These are phyloP conservation scores for Ammopiptanthus mongolicus DNA, from an alignment of 306 rosid genomes.

Conservation along the genomic window DNA sequence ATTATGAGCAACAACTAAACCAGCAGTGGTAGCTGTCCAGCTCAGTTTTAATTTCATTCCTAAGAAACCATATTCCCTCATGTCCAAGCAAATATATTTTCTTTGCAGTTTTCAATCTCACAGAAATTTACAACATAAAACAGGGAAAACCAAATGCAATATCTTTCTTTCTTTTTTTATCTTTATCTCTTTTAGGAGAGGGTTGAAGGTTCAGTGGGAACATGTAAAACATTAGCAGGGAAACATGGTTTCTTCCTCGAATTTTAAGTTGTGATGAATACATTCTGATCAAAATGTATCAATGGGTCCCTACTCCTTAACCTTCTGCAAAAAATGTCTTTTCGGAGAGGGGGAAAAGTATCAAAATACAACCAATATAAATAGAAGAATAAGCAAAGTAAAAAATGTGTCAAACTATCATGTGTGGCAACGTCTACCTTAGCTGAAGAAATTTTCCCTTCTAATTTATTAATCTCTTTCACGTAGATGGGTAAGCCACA, in stretches of 20 bases:
- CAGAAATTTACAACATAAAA: background rate
- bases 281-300: background rate
- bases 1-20: too few species aligned
- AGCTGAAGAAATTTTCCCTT: conserved; percentile 43
- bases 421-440: conserved; percentile 42
- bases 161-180: background rate
- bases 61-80: background rate
- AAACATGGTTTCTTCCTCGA: background rate
- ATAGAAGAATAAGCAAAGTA: background rate
- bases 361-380: background rate
- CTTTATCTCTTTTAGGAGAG: background rate
- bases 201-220: background rate
- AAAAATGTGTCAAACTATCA: background rate
- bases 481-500: conserved; percentile 56
- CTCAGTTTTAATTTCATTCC: background rate
- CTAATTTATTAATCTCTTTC: conserved; percentile 55
- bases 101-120: background rate
- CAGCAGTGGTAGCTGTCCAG: background rate
- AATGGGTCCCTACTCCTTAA: background rate
- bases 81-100: background rate
- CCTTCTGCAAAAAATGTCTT: too few species aligned
- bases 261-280: background rate
- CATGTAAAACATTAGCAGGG: background rate
- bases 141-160: conserved; percentile 1
- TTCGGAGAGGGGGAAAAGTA: background rate